Percentiles rank a stretch among this genome's conserved stretches.
Evolutionary conservation across 306 rosid genomes (phyloP).

Genomic region (Erythrophleum fordii): DNA sequence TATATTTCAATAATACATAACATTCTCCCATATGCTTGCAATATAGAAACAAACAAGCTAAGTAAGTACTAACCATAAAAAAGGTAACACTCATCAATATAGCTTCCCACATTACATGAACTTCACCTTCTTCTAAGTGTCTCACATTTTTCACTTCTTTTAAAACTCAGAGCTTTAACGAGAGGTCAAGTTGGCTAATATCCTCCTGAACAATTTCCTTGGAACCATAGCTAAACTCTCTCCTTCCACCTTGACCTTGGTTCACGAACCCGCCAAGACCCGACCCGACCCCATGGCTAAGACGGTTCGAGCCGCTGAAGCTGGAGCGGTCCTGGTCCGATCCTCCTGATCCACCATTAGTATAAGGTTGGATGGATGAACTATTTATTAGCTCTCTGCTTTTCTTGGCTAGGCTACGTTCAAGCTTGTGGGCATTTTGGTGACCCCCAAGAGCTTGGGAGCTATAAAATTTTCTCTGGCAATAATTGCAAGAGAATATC

Average conservation of each 20-base stretch:
- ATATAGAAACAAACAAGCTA: constrained; percentile 42
- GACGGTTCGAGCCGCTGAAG: constrained; percentile 11
- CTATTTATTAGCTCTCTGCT: constrained; percentile 55
- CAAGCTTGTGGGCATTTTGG: constrained; percentile 94
- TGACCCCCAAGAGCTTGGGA: constrained; percentile 95
- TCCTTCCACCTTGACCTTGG: constrained; percentile 45
- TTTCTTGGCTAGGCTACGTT: constrained; percentile 86
- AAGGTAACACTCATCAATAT: constrained; percentile 32
- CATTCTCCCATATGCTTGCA: constrained; percentile 43
- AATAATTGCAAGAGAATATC: constrained; percentile 84
- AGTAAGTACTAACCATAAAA: constrained; percentile 29
- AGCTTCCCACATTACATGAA: constrained; percentile 34
- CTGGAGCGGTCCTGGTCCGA: constrained; percentile 12
- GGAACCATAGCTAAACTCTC: constrained; percentile 39
- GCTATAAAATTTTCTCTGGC: constrained; percentile 84
- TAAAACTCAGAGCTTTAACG: constrained; percentile 85
- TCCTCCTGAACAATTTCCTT: constrained; percentile 67
- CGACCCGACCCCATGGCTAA: background rate
- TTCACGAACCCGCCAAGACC: constrained; percentile 13
- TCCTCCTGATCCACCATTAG: constrained; percentile 1
- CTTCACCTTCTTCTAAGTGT: background rate
- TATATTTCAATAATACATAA: constrained; percentile 33
- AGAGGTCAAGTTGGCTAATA: constrained; percentile 77
- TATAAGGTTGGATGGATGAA: constrained; percentile 43
- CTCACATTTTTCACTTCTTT: background rate